Base-by-base conservation (phyloP, 2,329 filamentous ascomycete genomes). In the Talaromyces piceae region DNA sequence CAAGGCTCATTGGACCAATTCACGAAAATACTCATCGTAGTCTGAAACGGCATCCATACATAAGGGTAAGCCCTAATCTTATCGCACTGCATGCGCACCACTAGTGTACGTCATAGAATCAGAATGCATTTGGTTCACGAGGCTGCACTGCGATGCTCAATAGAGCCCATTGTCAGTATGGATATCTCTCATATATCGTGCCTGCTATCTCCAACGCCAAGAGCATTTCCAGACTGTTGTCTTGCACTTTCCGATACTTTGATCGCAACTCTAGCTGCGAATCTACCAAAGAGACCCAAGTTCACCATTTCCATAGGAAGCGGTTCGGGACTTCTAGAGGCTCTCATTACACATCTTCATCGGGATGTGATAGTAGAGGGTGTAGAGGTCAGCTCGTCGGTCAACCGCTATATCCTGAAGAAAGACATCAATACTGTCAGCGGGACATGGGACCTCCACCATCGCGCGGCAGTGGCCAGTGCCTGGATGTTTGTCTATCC, bases 401-500 rank as follows among this genome's bases (percentile, higher is more conserved):
- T 71, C 7, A 77, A 77, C 55, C 65, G 63, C 18, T 75, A 76
- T 55, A 63, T 80, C 5, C 65, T 71, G 1, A 60, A 64, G 18
- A 54, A 71, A 12, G 58, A 67, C 12, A 67, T 77, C 57, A 60
- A 71, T 41, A 57, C 66, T 7, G 77, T 79, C 5, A 51, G 61
- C 6, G 73, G 73, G 2, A 72, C 74, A 0, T 72, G 72, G 59
- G 71, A 68, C 27, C 56, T 77, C 7, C 69, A 70, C 48, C 50
- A 67, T 1, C 62, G 72, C 9, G 75, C 74, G 3, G 54, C 61
- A 4, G 56, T 70, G n/a, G 74, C 74, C 7, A 53, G 57, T 1
- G 66, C 64, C n/a, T 73, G 77, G 71, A 62, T 80, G 53, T 79
- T 80, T 61, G 73, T 79, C 23, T 80, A 80, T 57, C 77, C 77